Evolutionary conservation across 148 eudicot species (phyloP).

Genomic region (Heliamphora exappendiculata): DNA sequence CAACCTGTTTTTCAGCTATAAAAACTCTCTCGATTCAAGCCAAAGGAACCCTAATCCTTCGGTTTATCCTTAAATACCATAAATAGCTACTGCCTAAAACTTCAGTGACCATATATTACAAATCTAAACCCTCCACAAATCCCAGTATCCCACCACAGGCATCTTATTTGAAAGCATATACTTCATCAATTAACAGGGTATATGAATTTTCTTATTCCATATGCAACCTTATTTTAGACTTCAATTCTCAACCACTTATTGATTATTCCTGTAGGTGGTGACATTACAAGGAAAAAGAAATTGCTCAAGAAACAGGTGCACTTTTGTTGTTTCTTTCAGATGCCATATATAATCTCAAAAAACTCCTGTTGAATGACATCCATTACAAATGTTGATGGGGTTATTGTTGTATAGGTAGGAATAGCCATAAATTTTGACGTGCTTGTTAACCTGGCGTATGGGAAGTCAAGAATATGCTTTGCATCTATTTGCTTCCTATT

Average conservation of each 20-base stretch:
- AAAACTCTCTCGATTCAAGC: background rate
- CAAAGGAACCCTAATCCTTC: background rate
- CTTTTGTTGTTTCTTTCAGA: background rate
- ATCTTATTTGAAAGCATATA: background rate
- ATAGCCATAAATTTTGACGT: too few relatives aligned
- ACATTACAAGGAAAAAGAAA: constrained; percentile 91
- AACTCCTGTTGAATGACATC: background rate
- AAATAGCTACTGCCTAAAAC: background rate
- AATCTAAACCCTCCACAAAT: background rate
- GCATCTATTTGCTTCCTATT: too few relatives aligned
- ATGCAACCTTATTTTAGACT: background rate
- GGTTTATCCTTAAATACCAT: background rate
- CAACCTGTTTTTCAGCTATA: background rate
- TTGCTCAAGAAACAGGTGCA: constrained; percentile 84
- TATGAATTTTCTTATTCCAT: background rate
- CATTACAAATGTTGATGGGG: background rate
- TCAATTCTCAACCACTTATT: background rate
- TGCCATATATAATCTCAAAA: background rate
- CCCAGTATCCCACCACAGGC: background rate
- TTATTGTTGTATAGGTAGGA: background rate
- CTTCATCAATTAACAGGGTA: too few relatives aligned
- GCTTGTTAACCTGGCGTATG: too few relatives aligned
- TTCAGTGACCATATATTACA: background rate
- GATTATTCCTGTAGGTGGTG: constrained; percentile 61
- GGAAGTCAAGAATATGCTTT: too few relatives aligned